These are phyloP conservation scores for Globisporangium carolinianum DNA, from an alignment of 352 stramenopile genomes.

Conservation along the genomic window DNA sequence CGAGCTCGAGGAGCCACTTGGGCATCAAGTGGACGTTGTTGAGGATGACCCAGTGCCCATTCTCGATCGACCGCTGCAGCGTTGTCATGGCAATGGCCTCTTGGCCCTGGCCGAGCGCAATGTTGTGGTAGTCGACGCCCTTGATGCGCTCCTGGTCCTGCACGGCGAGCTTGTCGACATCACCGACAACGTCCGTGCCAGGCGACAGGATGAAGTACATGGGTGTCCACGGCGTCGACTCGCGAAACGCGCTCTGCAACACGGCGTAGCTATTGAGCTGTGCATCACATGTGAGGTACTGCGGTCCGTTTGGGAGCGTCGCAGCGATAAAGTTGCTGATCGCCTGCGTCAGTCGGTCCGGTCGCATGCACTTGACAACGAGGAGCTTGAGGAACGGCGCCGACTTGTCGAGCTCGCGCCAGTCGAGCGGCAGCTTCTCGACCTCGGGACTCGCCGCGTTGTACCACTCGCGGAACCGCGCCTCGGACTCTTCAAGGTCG, in stretches of 20 bases:
- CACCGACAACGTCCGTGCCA: constrained; percentile 94
- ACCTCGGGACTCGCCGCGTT: constrained; percentile 75
- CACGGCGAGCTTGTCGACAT: constrained; percentile 92
- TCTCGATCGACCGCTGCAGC: constrained; percentile 80
- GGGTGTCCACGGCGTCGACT: constrained; percentile 93
- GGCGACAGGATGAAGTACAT: constrained; percentile 97
- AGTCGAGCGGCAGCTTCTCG: constrained; percentile 89
- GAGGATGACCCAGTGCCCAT: constrained; percentile 93
- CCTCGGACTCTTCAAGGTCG: constrained; percentile 87
- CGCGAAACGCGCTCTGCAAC: constrained; percentile 89
- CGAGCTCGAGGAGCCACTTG: constrained; percentile 89
- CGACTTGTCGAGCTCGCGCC: constrained; percentile 88
- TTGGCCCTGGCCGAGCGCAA: constrained; percentile 92
- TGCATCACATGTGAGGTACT: constrained; percentile 81
- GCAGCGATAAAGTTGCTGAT: constrained; percentile 91
- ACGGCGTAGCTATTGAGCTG: constrained; percentile 95
- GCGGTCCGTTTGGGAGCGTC: constrained; percentile 61
- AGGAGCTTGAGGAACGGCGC: constrained; percentile 91
- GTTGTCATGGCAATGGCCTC: constrained; percentile 88
- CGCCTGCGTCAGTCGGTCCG: constrained; percentile 90
- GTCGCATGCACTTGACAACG: constrained; percentile 91
- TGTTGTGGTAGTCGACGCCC: constrained; percentile 95
- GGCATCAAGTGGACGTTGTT: constrained; percentile 95
- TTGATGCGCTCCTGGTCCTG: constrained; percentile 91
- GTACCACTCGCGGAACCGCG: constrained; percentile 91